phyloP scores from a whole-genome alignment of 177 flowering plant genomes.

The Tripterygium wilfordii region DNA sequence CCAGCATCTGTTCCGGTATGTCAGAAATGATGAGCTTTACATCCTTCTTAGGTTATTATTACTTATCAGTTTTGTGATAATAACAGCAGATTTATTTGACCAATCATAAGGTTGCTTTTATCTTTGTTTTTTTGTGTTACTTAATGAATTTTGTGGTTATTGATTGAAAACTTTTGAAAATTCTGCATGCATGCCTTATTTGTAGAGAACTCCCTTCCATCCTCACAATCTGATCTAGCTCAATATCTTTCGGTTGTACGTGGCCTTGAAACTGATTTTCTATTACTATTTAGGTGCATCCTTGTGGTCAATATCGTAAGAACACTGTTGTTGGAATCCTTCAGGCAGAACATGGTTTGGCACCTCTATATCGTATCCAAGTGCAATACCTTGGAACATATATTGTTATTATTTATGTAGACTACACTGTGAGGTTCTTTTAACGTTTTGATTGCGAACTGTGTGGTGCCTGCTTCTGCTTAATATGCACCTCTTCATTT shows the following conservation, averaged over 20 bases:
- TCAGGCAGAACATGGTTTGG: conserved; percentile 81
- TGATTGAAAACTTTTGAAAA: too few species aligned
- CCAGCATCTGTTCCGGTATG: conserved; percentile 95
- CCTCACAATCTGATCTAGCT: not conserved
- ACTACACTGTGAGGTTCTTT: too few species aligned
- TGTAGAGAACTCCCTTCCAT: not conserved
- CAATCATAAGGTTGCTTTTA: too few species aligned
- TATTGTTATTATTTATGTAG: not conserved
- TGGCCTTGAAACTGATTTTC: conserved; percentile 2
- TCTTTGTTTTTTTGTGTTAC: too few species aligned
- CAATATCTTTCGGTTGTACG: not conserved
- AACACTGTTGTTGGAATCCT: conserved; percentile 93
- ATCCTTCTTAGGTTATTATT: not conserved
- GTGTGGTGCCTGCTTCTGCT: too few species aligned
- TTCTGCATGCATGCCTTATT: not conserved
- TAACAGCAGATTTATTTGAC: too few species aligned
- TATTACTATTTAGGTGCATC: conserved; percentile 68
- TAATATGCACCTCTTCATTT: too few species aligned
- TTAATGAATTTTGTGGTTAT: too few species aligned
- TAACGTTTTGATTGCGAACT: too few species aligned
- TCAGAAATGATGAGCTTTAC: not conserved
- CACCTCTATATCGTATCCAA: conserved; percentile 95
- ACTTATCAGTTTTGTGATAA: too few species aligned
- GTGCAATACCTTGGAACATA: not conserved
- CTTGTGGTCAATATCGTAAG: conserved; percentile 98